Evolutionary conservation across 345 rosid species (phyloP).

Genomic region (Limnanthes douglasii): DNA sequence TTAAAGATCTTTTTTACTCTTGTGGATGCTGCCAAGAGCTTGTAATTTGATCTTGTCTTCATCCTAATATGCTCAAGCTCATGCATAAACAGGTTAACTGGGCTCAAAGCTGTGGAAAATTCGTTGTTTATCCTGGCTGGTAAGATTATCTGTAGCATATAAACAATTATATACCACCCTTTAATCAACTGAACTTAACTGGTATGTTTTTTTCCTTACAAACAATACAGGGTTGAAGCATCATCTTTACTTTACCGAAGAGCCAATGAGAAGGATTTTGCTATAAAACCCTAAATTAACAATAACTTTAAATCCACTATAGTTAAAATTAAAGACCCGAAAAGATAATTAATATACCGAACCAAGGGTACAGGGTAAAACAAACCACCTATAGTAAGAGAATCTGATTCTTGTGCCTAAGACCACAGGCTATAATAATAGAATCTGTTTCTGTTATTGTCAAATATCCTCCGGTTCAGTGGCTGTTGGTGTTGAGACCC

Average conservation of each 20-base stretch:
- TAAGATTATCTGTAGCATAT: slow-evolving; percentile 16
- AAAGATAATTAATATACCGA: too few species aligned
- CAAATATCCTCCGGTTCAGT: too few species aligned
- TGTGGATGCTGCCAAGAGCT: neutral
- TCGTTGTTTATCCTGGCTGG: slow-evolving; percentile 97
- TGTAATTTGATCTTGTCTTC: slow-evolving; percentile 12
- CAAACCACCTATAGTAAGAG: too few species aligned
- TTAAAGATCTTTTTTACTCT: slow-evolving; percentile 2
- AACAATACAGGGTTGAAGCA: slow-evolving; percentile 89
- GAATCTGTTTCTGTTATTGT: too few species aligned
- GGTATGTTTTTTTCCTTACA: neutral
- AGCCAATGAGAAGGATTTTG: slow-evolving; percentile 77
- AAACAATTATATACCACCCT: neutral
- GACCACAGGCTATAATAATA: too few species aligned
- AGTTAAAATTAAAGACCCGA: slow-evolving; percentile 18
- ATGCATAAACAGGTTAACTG: slow-evolving; percentile 91
- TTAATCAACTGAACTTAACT: slow-evolving; percentile 6
- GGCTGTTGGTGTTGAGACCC: too few species aligned
- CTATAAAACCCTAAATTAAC: slow-evolving; percentile 51
- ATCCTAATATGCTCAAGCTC: too few species aligned
- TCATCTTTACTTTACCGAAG: slow-evolving; percentile 93
- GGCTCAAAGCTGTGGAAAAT: slow-evolving; percentile 66
- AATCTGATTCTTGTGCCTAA: too few species aligned
- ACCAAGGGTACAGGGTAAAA: slow-evolving; percentile 8
- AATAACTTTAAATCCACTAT: slow-evolving; percentile 6